Conservation (phyloP, 352 stramenopile species). For the Thalassiosira delicatula region DNA sequence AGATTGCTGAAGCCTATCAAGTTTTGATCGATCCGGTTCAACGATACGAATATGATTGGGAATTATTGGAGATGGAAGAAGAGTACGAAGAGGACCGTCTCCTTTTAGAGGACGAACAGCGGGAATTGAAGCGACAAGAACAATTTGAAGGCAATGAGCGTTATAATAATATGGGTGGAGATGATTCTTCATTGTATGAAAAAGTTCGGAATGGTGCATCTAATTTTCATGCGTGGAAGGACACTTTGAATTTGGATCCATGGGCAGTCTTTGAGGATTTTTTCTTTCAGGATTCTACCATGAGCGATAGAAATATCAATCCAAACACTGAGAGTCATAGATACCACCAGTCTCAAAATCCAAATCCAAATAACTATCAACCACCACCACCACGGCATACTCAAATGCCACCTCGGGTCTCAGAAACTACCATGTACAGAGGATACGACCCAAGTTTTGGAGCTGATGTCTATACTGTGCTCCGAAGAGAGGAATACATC, state of each 20-base stretch:
- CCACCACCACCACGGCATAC: too few relatives aligned
- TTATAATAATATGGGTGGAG: slow-evolving; percentile 3
- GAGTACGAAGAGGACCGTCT: slow-evolving; percentile 59
- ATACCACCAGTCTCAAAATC: not conserved
- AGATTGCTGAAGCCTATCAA: slow-evolving; percentile 78
- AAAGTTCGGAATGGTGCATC: slow-evolving; percentile 50
- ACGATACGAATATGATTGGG: slow-evolving; percentile 74
- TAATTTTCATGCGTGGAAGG: slow-evolving; percentile 57
- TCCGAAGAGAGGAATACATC: slow-evolving; percentile 67
- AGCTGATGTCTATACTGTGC: slow-evolving; percentile 51
- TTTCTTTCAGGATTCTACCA: slow-evolving; percentile 66
- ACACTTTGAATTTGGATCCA: slow-evolving; percentile 68
- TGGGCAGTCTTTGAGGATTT: slow-evolving; percentile 74
- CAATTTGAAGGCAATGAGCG: slow-evolving; percentile 7
- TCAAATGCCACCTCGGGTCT: slow-evolving; percentile 47
- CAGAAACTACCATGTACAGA: slow-evolving; percentile 52
- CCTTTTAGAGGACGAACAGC: slow-evolving; percentile 49
- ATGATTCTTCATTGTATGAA: slow-evolving; percentile 51
- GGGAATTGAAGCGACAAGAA: slow-evolving; percentile 5
- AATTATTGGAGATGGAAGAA: slow-evolving; percentile 67
- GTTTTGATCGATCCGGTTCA: slow-evolving; percentile 65
- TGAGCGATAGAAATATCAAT: not conserved
- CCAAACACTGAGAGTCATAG: slow-evolving; percentile 25
- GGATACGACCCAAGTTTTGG: slow-evolving; percentile 47
- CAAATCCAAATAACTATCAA: slow-evolving; percentile 14